These are phyloP conservation scores for Fulvia fulva DNA, from an alignment of 2,329 filamentous ascomycete genomes.

Conservation along the genomic window DNA sequence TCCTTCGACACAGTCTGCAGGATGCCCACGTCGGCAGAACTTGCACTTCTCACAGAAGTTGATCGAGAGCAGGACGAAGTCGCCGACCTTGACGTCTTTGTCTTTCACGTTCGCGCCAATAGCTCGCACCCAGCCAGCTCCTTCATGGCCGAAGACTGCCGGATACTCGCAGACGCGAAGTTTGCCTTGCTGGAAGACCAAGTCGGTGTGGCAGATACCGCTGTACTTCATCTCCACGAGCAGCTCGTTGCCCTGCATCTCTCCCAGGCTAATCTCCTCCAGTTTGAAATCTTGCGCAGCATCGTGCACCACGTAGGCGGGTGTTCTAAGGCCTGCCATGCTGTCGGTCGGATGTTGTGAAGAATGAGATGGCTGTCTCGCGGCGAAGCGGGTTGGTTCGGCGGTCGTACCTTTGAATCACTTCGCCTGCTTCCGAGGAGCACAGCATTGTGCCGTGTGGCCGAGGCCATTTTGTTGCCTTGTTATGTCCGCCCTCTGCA, in stretches of 20 bases:
- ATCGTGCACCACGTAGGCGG: conserved; percentile 17
- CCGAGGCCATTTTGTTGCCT: background rate
- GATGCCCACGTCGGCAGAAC: conserved; percentile 15
- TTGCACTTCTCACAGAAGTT: conserved; percentile 18
- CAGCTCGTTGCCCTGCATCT: conserved; percentile 16
- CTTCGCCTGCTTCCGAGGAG: background rate
- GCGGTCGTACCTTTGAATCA: background rate
- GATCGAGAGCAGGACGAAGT: conserved; percentile 13
- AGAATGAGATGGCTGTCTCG: background rate
- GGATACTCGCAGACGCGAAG: conserved; percentile 16
- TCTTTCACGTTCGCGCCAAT: conserved; percentile 15
- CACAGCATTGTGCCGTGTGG: background rate
- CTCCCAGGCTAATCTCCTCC: conserved; percentile 15
- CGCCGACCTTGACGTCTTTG: conserved; percentile 14
- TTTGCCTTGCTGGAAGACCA: conserved; percentile 20
- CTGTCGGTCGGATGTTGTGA: background rate
- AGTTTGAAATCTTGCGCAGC: conserved; percentile 19
- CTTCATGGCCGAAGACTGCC: conserved; percentile 20
- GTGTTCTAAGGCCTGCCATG: background rate
- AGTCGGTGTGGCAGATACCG: conserved; percentile 25
- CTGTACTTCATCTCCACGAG: conserved; percentile 22
- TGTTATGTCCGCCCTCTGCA: background rate
- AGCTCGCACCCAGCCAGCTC: conserved; percentile 15
- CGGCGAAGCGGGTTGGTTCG: too few species aligned
- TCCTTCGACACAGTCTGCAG: conserved; percentile 14